Evolutionary conservation across 306 rosid genomes (phyloP), one percentile per base, ranked within the genome.

Genomic region (Lathyrus oleraceus): DNA sequence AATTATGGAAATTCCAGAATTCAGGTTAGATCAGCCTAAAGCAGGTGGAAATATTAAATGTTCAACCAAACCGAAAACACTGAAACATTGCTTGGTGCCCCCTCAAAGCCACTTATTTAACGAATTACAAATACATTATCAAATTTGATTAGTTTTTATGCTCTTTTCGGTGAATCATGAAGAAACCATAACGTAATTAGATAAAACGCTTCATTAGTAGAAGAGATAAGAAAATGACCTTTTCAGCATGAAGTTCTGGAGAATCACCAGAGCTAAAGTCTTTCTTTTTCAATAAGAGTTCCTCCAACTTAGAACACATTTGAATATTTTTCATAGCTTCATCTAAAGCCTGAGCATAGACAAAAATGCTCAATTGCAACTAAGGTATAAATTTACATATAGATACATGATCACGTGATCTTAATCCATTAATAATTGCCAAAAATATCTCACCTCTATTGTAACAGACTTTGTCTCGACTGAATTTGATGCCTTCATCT

Each of bases 221-320:
- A 35, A 40, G 40, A 80, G 53, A 51, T 69, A 23, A 57, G 35
- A 78, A 74, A 78, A 71, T 78, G 53, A 92, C 98, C 96, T 88
- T 92, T 76, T 82, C 96, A 69, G 82, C 82, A 75, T 90, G 93
- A 76, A 75, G 56, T 65, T 82, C 70, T 12, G 77, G 83, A 60
- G 96, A 86, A 76, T 90, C 96, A 38, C 90, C 93, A 71, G 38
- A 70, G 62, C 78, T 81, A 35, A 82, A 84, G 43, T 78, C 63
- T 85, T 88, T 92, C 89, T 88, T 86, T 82, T 78, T 82, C 40
- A 88, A 81, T 49, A 92, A 82, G 69, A 90, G 86, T 43, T 77
- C 87, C 87, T 90, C 96, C 78, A 92, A 79, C 76, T 81, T 81
- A 27, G 83, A 85, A 66, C 79, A 90, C 21, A 78, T 66, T 65